phyloP scores from a whole-genome alignment of 2,329 filamentous ascomycete genomes.

The Colletotrichum lini region DNA sequence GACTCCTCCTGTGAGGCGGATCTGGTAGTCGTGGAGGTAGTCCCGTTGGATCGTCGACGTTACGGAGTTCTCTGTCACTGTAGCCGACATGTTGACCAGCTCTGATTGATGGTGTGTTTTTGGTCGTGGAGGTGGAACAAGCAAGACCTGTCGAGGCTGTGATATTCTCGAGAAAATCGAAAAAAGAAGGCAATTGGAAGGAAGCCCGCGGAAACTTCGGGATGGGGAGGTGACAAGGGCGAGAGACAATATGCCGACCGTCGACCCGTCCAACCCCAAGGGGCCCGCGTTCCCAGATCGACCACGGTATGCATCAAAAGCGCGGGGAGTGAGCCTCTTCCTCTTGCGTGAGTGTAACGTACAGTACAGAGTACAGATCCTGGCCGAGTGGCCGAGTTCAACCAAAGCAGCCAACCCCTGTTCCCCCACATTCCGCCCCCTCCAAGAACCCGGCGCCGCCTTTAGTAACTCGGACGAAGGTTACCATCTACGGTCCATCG shows the following conservation, averaged over 20 bases:
- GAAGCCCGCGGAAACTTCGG: not conserved
- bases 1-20: constrained; percentile 36
- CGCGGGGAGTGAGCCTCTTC: constrained; percentile 22
- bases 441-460: constrained; percentile 3
- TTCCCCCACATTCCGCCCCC: constrained; percentile 38
- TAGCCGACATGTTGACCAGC: constrained; percentile 25
- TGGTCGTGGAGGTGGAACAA: not conserved
- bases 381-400: not conserved
- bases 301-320: constrained; percentile 18
- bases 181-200: not conserved
- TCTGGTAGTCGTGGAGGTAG: constrained; percentile 37
- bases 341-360: not conserved
- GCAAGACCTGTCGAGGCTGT: not conserved
- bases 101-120: not conserved
- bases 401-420: constrained; percentile 16
- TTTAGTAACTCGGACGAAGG: not conserved
- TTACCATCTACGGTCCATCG: constrained; percentile 3
- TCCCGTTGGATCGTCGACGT: constrained; percentile 30
- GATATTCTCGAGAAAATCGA: not conserved
- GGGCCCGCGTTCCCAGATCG: constrained; percentile 16
- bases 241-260: constrained; percentile 34
- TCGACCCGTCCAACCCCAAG: constrained; percentile 15
- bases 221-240: not conserved
- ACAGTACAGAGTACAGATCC: not conserved
- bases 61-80: constrained; percentile 30